Base-by-base conservation (phyloP, 306 rosid species). In the Prinsepia uniflora region DNA sequence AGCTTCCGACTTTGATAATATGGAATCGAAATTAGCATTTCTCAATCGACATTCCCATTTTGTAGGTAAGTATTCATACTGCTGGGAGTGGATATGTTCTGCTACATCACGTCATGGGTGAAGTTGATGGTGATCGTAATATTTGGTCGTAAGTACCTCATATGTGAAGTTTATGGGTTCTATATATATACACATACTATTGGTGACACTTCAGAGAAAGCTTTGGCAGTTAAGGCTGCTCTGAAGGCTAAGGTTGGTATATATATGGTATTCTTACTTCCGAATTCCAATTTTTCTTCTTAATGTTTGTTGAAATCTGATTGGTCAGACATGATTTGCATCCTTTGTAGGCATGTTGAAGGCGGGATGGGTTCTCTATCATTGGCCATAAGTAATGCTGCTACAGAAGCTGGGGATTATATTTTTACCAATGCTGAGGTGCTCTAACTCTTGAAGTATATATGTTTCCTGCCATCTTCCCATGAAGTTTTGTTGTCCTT, bases 301-400 rank as follows among this genome's bases (percentile, higher is more conserved):
- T 50, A 1, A 53, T 53, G 30, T n/a, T 50, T 4, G 17, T 46
- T 20, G 11, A 3, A 5, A 19, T 46, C 17, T 46, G 30, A 17
- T 41, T 64, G 54, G 49, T 67, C 19, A 68, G 48, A 30, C 20
- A 44, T 68, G 34, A 61, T 19, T 20, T 49, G 11, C 60, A 62
- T 62, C 68, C 72, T 59, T 50, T 72, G 68, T 67, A 94, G 99
- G 64, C 81, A 89, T 69, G 99, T 91, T 71, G 99, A 94, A 87
- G 99, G 99, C 75, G 99, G 99, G 79, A 94, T 94, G 99, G 99
- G 99, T 61, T 87, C 99, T 50, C 85, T 94, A 81, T 94, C 99
- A 74, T 72, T 67, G 80, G 97, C 99, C 64, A 89, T 94, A 65
- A 65, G 83, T 56, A 82, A 84, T 74, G 96, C 97, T 54, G 96